These are phyloP conservation scores for Tetrapisispora phaffii DNA, from an alignment of 805 yeast genomes.

Conservation along the genomic window DNA sequence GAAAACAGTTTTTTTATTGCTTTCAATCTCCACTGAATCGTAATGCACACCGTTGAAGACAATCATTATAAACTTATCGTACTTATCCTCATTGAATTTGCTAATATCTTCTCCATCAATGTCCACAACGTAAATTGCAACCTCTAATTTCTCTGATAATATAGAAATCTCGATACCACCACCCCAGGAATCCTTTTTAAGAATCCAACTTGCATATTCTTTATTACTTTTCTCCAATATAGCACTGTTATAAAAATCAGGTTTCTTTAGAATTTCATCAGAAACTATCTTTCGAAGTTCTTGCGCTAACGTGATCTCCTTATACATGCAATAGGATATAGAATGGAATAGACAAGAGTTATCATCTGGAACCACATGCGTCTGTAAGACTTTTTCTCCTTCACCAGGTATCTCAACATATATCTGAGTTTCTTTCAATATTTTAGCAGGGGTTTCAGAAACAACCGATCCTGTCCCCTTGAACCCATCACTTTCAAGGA, in stretches of 20 bases:
- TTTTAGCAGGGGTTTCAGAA: neutral
- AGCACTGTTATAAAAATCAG: constrained; percentile 42
- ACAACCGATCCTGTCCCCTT: neutral
- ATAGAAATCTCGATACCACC: constrained; percentile 73
- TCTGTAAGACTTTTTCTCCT: constrained; percentile 31
- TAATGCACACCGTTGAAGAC: constrained; percentile 67
- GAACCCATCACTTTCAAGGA: neutral
- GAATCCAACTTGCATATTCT: constrained; percentile 55
- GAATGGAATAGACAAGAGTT: constrained; percentile 71
- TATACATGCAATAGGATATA: constrained; percentile 42
- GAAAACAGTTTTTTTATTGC: constrained; percentile 24
- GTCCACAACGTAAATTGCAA: constrained; percentile 52
- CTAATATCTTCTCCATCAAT: constrained; percentile 52
- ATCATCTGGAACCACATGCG: constrained; percentile 62
- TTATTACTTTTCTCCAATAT: constrained; percentile 36
- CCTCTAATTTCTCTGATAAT: constrained; percentile 40
- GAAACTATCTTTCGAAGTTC: constrained; percentile 47
- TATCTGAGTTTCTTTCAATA: constrained; percentile 6
- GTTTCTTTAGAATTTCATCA: constrained; percentile 33
- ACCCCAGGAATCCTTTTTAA: constrained; percentile 59
- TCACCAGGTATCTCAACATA: constrained; percentile 9
- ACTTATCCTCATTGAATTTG: constrained; percentile 39
- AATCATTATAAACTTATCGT: constrained; percentile 39
- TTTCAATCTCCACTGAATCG: constrained; percentile 45
- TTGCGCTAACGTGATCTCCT: constrained; percentile 35